Conservation (phyloP, 2,329 filamentous ascomycete species). For the Aspergillus calidoustus region DNA sequence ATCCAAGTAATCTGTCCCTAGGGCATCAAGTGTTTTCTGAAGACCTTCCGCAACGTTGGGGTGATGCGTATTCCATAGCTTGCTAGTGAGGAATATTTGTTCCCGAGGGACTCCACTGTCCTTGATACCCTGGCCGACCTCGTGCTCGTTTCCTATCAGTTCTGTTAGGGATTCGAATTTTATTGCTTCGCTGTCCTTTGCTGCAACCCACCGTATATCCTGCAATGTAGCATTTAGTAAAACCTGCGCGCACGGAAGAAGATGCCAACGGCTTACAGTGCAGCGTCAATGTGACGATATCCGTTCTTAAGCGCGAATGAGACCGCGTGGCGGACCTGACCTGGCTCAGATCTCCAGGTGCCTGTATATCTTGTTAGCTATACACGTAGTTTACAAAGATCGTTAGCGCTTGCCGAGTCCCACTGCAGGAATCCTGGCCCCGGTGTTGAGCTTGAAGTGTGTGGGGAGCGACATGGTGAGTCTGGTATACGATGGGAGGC, state of each 20-base stretch:
- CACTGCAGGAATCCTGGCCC: not conserved
- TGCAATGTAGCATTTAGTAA: not conserved
- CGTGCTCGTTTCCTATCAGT: not conserved
- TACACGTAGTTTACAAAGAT: not conserved
- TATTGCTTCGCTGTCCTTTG: not conserved
- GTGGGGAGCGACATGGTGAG: not conserved
- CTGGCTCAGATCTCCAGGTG: conserved; percentile 42
- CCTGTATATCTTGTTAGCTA: conserved; percentile 21
- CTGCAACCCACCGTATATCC: not conserved
- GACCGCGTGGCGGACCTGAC: conserved; percentile 39
- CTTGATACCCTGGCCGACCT: not conserved
- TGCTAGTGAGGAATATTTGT: not conserved
- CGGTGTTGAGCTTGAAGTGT: not conserved
- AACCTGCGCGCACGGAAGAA: no score
- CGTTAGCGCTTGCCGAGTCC: not conserved
- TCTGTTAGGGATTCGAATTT: not conserved
- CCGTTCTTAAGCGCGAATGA: conserved; percentile 41
- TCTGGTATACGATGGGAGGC: no score
- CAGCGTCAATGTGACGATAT: not conserved
- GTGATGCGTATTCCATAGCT: not conserved
- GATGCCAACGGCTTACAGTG: not conserved
- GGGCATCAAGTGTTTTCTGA: not conserved
- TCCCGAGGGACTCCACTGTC: not conserved
- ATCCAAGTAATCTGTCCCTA: not conserved
- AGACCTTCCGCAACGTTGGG: not conserved